Conservation (phyloP, 192 early-diverging fungal species). For the Backusella westeae region DNA sequence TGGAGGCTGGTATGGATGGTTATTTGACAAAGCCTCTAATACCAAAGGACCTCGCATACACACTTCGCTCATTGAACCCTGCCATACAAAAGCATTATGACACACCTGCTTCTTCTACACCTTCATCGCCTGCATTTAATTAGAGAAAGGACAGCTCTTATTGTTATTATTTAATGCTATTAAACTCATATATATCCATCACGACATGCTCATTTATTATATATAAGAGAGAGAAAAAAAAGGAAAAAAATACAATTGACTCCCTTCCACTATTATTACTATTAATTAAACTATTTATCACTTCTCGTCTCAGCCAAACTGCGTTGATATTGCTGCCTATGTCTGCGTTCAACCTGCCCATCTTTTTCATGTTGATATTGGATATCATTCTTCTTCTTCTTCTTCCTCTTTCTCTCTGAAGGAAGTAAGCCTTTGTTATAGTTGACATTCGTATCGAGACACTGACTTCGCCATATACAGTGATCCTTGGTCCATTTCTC, state of each 20-base stretch:
- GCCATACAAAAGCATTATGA: slow-evolving; percentile 11
- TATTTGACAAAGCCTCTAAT: slow-evolving; percentile 53
- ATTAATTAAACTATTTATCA: neutral
- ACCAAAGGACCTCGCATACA: slow-evolving; percentile 42
- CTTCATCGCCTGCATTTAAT: neutral
- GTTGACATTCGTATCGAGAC: neutral
- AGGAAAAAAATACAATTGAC: neutral
- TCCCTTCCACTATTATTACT: neutral
- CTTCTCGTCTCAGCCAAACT: neutral
- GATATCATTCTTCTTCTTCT: neutral
- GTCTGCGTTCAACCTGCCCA: neutral
- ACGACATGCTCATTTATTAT: neutral
- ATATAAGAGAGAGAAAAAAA: neutral
- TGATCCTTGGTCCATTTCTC: neutral
- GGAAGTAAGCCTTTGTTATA: neutral
- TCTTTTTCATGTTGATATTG: no score
- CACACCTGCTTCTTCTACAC: neutral
- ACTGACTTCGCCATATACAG: neutral
- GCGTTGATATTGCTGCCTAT: neutral
- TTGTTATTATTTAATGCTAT: neutral
- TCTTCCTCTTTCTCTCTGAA: neutral
- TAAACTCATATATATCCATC: neutral
- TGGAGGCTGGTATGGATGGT: slow-evolving; percentile 49
- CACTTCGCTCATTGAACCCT: slow-evolving; percentile 37
- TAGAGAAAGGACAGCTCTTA: neutral